These are phyloP conservation scores for Prosopis cineraria DNA, from an alignment of 306 rosid species.

Conservation along the genomic window DNA sequence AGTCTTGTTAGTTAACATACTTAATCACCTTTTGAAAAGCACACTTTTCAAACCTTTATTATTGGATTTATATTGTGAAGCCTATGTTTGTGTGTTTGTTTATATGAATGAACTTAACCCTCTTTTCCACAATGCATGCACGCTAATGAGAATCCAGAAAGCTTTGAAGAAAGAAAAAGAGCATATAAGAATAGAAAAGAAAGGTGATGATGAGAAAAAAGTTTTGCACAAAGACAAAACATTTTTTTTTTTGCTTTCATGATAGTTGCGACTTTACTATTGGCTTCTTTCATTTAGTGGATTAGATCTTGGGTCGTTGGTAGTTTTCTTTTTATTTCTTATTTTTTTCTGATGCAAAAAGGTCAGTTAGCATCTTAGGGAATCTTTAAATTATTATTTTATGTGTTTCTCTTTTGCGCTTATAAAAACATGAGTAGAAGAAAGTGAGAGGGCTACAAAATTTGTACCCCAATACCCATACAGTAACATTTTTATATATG, in stretches of 20 bases:
- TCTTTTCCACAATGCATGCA: slow-evolving; percentile 28
- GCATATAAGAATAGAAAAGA: neutral
- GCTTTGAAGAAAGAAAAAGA: neutral
- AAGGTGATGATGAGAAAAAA: neutral
- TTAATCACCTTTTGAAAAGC: slow-evolving; percentile 22
- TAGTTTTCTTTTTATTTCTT: slow-evolving; percentile 13
- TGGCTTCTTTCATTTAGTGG: slow-evolving; percentile 10
- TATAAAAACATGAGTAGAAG: slow-evolving; percentile 10
- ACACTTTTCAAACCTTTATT: slow-evolving; percentile 6
- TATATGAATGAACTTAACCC: slow-evolving; percentile 17
- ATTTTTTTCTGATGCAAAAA: neutral
- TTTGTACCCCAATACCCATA: slow-evolving; percentile 35
- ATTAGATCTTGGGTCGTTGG: slow-evolving; percentile 32
- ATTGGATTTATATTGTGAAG: slow-evolving; percentile 8
- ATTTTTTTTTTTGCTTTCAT: slow-evolving; percentile 27
- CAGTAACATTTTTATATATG: slow-evolving; percentile 10
- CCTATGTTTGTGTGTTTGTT: neutral
- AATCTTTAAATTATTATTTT: slow-evolving; percentile 33
- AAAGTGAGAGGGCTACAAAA: slow-evolving; percentile 30
- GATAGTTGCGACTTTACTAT: slow-evolving; percentile 31
- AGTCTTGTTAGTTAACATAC: no score
- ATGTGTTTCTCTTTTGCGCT: neutral
- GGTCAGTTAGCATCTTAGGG: slow-evolving; percentile 25
- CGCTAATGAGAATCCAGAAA: slow-evolving; percentile 1
- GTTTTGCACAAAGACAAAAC: slow-evolving; percentile 10